phyloP scores from a whole-genome alignment of 495 filamentous ascomycete genomes.

The Aspergillus ellipticus region DNA sequence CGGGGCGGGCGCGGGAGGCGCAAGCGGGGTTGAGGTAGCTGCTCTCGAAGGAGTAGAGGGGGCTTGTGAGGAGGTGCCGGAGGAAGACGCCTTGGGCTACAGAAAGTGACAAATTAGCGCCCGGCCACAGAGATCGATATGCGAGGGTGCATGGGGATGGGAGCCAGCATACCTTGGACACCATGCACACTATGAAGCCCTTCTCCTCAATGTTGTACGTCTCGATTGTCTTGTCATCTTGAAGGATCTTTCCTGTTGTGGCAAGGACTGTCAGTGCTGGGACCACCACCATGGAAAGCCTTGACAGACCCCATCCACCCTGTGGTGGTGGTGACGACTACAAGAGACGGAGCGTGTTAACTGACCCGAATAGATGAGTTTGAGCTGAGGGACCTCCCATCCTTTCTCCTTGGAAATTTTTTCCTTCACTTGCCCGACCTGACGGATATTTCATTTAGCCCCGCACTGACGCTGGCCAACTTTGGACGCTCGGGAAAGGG shows the following conservation, averaged over 20 bases:
- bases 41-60: conserved; percentile 56
- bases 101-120: conserved; percentile 2
- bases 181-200: conserved; percentile 97
- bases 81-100: conserved; percentile 66
- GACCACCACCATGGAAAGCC: not conserved
- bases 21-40: conserved; percentile 46
- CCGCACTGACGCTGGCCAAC: conserved; percentile 21
- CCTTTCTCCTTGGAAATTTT: conserved; percentile 86
- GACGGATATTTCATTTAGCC: conserved; percentile 30
- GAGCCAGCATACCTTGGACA: conserved; percentile 70
- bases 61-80: conserved; percentile 50
- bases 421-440: conserved; percentile 86
- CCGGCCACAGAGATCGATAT: conserved; percentile 1
- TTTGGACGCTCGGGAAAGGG: conserved; percentile 1
- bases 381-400: conserved; percentile 82
- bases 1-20: conserved; percentile 68
- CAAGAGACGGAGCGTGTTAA: conserved; percentile 10
- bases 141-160: not conserved
- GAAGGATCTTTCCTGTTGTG: conserved; percentile 83
- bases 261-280: conserved; percentile 5
- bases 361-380: conserved; percentile 96
- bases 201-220: conserved; percentile 98
- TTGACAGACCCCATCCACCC: not conserved
- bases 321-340: not conserved
- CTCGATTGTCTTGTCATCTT: conserved; percentile 93